Percentiles rank a stretch among this genome's conserved stretches.
Conservation (phyloP, 306 rosid genomes). For the Carpinus fangiana region DNA sequence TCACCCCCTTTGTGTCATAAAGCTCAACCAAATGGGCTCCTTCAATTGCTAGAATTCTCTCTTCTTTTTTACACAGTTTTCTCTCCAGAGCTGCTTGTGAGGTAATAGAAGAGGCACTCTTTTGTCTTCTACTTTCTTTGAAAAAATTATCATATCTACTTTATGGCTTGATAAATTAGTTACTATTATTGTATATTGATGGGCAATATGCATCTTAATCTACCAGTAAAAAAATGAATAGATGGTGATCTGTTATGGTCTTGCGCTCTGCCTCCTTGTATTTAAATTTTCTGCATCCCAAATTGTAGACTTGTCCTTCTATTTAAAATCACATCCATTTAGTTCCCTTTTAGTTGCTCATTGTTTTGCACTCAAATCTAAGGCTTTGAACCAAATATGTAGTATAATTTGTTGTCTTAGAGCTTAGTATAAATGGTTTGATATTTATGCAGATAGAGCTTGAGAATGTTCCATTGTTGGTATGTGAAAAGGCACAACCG, state of each 20-base stretch:
- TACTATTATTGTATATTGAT: background rate
- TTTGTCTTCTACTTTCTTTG: background rate
- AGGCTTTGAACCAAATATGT: background rate
- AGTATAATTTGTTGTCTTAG: background rate
- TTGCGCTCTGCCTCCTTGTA: background rate
- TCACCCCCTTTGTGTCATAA: background rate
- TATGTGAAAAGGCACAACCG: no score
- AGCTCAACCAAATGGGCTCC: background rate
- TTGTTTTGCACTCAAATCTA: background rate
- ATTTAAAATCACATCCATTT: background rate
- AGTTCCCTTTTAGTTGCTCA: background rate
- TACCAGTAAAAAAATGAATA: background rate
- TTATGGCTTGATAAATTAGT: background rate
- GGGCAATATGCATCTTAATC: background rate
- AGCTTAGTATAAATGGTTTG: background rate
- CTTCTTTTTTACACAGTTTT: conserved; percentile 54
- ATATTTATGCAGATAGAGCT: background rate
- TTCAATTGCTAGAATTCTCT: background rate
- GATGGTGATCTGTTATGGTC: background rate
- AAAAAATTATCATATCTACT: no score
- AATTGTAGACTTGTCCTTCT: background rate
- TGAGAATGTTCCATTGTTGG: background rate
- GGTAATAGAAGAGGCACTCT: conserved; percentile 64
- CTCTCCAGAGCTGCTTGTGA: conserved; percentile 94
- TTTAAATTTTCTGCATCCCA: background rate